Evolutionary conservation across 2,329 filamentous ascomycete genomes (phyloP).

Genomic region (Fusarium annulatum): DNA sequence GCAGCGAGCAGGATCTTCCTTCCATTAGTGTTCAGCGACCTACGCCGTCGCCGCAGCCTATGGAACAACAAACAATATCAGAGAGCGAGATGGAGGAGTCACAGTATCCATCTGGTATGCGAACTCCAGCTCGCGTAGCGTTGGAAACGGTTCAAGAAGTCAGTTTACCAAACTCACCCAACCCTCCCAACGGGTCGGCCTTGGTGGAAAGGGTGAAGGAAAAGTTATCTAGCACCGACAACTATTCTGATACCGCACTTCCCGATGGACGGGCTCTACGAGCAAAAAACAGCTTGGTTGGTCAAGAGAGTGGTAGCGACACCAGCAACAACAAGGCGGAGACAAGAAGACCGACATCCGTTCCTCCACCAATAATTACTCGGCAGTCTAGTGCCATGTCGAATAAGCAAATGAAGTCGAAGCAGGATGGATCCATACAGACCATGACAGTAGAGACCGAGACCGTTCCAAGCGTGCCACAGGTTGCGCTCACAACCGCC

Average conservation of each 20-base stretch:
- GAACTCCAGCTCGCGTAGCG: conserved; percentile 70
- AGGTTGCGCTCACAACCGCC: conserved; percentile 76
- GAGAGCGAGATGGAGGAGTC: conserved; percentile 66
- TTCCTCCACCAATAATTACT: conserved; percentile 65
- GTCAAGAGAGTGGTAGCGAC: conserved; percentile 73
- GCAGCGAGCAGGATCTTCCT: conserved; percentile 62
- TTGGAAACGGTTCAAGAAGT: conserved; percentile 94
- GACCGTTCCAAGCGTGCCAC: conserved; percentile 90
- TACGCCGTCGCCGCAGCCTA: conserved; percentile 59
- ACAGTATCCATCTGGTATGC: conserved; percentile 61
- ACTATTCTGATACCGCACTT: conserved; percentile 56
- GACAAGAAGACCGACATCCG: conserved; percentile 56
- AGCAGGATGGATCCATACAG: conserved; percentile 80
- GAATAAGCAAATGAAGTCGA: conserved; percentile 75
- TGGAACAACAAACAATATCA: conserved; percentile 53
- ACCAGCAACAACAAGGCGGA: conserved; percentile 64
- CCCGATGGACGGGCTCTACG: conserved; percentile 57
- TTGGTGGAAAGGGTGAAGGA: conserved; percentile 63
- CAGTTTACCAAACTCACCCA: conserved; percentile 79
- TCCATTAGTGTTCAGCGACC: conserved; percentile 65
- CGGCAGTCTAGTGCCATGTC: conserved; percentile 74
- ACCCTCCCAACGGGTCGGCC: conserved; percentile 56
- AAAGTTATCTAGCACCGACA: conserved; percentile 56
- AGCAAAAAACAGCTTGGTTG: conserved; percentile 58
- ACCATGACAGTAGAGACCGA: conserved; percentile 99